phyloP scores from a whole-genome alignment of 1,284 basidiomycete species.

The Mycosarcoma mackinlayi region DNA sequence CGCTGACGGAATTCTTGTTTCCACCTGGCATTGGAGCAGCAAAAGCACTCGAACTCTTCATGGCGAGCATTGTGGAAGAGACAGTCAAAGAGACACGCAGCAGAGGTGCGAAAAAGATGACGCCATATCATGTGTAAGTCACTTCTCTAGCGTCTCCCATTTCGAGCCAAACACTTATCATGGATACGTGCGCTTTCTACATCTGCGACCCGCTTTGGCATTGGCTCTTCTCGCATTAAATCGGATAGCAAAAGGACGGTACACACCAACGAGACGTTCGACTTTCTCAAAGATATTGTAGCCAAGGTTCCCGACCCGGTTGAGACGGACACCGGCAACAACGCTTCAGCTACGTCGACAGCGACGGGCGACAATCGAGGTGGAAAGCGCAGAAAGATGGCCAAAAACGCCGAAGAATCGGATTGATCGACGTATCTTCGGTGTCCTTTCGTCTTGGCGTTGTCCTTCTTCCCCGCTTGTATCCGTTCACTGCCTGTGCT shows the following conservation, averaged over 20 bases:
- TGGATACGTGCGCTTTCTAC: no score
- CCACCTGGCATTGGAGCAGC: slow-evolving; percentile 72
- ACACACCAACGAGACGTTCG: slow-evolving; percentile 86
- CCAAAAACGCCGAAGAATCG: slow-evolving; percentile 31
- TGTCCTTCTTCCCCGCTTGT: neutral
- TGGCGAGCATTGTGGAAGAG: slow-evolving; percentile 85
- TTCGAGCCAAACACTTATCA: neutral
- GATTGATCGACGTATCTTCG: slow-evolving; percentile 9
- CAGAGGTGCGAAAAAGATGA: slow-evolving; percentile 87
- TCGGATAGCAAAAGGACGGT: slow-evolving; percentile 87
- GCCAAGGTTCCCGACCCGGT: slow-evolving; percentile 87
- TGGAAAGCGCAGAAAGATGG: slow-evolving; percentile 51
- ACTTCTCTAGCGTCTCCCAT: slow-evolving; percentile 5
- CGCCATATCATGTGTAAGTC: slow-evolving; percentile 93
- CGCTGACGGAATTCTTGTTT: neutral
- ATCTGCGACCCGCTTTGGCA: no score
- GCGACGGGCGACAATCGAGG: slow-evolving; percentile 40
- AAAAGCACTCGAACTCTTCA: slow-evolving; percentile 94
- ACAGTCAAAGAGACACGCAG: slow-evolving; percentile 82
- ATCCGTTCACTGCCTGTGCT: neutral
- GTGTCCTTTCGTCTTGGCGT: neutral
- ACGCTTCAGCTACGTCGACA: neutral
- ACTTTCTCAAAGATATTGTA: slow-evolving; percentile 96
- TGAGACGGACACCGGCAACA: slow-evolving; percentile 38
- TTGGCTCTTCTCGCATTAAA: neutral